These are phyloP conservation scores for Allium fistulosum DNA, from an alignment of 106 monocot species.

Conservation along the genomic window DNA sequence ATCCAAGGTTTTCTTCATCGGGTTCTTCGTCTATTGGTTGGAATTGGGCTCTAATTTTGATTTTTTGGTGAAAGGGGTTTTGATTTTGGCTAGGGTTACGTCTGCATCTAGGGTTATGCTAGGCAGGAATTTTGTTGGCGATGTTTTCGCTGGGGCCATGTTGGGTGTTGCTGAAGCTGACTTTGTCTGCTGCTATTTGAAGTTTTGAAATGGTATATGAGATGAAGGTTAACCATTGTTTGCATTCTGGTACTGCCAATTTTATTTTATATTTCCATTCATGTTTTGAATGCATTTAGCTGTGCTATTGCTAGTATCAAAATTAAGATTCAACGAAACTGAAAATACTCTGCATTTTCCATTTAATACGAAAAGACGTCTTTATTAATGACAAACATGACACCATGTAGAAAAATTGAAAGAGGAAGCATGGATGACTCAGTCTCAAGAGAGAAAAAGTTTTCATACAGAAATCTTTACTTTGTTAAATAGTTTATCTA, in stretches of 20 bases:
- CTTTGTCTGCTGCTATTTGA: conserved; percentile 31
- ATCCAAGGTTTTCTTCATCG: conserved; percentile 75
- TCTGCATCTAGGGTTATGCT: conserved; percentile 68
- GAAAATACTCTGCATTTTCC: not conserved
- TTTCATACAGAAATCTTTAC: too few relatives aligned
- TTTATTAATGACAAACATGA: too few relatives aligned
- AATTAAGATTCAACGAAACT: not conserved
- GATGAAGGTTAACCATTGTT: too few relatives aligned
- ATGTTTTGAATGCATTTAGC: not conserved
- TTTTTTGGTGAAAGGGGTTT: conserved; percentile 11
- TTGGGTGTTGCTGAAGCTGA: conserved; percentile 62
- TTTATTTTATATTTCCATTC: not conserved
- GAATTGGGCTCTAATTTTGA: conserved; percentile 2
- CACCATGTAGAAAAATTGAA: too few relatives aligned
- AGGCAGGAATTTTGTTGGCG: conserved; percentile 77
- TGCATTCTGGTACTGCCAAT: too few relatives aligned
- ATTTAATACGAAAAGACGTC: too few relatives aligned
- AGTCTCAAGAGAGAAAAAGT: too few relatives aligned
- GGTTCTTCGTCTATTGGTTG: conserved; percentile 36
- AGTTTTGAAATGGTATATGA: conserved; percentile 2
- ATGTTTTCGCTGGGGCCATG: conserved; percentile 66
- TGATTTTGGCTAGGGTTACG: conserved; percentile 53
- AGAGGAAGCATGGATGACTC: too few relatives aligned
- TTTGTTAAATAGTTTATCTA: too few relatives aligned
- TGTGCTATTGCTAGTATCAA: not conserved